Evolutionary conservation across 352 stramenopile genomes (phyloP).

Genomic region (Globisporangium sylvaticum): DNA sequence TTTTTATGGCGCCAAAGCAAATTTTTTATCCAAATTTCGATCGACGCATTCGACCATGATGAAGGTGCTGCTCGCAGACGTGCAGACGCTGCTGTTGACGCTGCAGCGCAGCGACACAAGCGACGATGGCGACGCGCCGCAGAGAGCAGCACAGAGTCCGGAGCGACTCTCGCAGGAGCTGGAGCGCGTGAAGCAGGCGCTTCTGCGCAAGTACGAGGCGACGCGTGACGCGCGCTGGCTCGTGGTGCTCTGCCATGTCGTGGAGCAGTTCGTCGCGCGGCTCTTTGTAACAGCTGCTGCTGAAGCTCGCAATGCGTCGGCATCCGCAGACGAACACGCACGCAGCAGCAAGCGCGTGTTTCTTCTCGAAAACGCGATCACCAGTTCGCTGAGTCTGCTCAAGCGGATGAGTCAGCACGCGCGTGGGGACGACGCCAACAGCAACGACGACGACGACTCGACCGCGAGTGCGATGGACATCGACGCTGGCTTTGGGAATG

Average conservation of each 20-base stretch:
- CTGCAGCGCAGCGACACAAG: neutral
- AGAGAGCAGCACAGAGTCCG: neutral
- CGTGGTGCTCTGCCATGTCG: conserved; percentile 10
- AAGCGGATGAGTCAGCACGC: neutral
- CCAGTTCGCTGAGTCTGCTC: neutral
- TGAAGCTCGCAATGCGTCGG: neutral
- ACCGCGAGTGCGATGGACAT: neutral
- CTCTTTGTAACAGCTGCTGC: neutral
- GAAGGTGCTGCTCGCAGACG: neutral
- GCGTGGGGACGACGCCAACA: neutral
- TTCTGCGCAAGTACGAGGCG: conserved; percentile 2
- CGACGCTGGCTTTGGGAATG: neutral
- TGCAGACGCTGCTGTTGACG: neutral
- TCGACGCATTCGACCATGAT: neutral
- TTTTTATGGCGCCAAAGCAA: too few species aligned
- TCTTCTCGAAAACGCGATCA: conserved; percentile 11
- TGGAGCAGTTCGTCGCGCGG: neutral
- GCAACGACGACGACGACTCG: neutral
- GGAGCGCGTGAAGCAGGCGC: neutral
- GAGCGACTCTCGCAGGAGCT: neutral
- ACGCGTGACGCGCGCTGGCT: conserved; percentile 12
- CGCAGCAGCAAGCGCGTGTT: neutral
- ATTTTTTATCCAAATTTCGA: too few species aligned
- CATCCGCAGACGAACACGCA: neutral
- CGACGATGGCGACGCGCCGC: neutral